Base-by-base conservation (phyloP, 2,329 filamentous ascomycete species). In the Macroventuria anomochaeta region DNA sequence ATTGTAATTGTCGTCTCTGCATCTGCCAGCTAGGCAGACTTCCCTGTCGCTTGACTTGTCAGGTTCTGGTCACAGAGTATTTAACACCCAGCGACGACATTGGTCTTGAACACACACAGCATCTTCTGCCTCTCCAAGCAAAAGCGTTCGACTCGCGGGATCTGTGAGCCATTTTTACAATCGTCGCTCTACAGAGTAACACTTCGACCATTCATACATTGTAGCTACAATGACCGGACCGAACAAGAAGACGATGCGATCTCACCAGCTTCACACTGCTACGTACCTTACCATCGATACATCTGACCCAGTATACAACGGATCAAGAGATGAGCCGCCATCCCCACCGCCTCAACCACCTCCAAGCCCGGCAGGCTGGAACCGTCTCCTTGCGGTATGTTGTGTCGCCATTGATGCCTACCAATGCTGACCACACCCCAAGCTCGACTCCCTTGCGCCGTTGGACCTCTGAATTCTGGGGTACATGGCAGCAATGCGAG, bases 321-420 rank as follows among this genome's bases (percentile, higher is more conserved):
- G 50, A 20, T 57, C 58, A 28, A 69, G 70, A 59, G 71, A 72
- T 18, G 74, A 76, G 32, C 71, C 74, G 8, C 74, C 73, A 25
- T 75, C 74, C 23, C 74, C 74, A 23, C 74, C 74, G 21, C 72
- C 73, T 26, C 73, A 75, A 53, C 74, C 73, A 12, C 74, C 74
- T 36, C 73, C 73, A 64, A 76, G 74, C 36, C 73, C 74, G 37
- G 60, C 62, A 33, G 61, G 64, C 34, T 74, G 72, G 71, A 59
- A 51, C 26, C 63, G 59, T 42, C 50, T 61, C 13, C 32, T 58
- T 15, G 42, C 53, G 28, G 61, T 67, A 55, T 29, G 63, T 56
- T 31, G 48, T 57, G 36, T 53, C 25, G 20, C 44, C 29, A 40
- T 25, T 39, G 43, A 54, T 33, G 36, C 46, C 41, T 38, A 29